Evolutionary conservation across 108 stramenopile genomes (phyloP).

Genomic region (Aurantiochytrium sp.): DNA sequence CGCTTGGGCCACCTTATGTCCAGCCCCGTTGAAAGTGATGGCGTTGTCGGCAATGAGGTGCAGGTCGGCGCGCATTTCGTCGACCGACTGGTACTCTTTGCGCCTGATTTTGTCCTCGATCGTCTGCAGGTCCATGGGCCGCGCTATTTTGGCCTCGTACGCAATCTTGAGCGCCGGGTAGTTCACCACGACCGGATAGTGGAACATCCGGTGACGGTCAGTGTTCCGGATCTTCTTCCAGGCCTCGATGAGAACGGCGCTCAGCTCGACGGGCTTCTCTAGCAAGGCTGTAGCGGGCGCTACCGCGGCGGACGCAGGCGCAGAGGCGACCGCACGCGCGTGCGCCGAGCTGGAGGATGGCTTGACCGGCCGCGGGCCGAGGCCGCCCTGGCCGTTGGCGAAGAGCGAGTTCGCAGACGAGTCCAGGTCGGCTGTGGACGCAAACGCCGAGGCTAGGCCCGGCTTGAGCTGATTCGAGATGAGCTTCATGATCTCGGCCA

Average conservation of each 20-base stretch:
- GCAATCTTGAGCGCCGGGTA: background rate
- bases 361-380: no score
- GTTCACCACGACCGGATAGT: background rate
- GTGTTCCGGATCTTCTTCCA: background rate
- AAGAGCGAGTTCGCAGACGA: background rate
- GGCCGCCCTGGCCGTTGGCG: background rate
- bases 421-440: background rate
- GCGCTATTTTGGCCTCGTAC: background rate
- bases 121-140: slow-evolving; percentile 14
- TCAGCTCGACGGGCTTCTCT: background rate
- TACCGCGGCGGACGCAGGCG: background rate
- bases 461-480: background rate
- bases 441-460: background rate
- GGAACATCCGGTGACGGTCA: background rate
- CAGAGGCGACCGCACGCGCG: background rate
- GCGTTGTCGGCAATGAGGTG: slow-evolving; percentile 25
- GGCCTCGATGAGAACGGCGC: background rate
- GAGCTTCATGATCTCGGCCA: background rate
- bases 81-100: background rate
- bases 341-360: background rate
- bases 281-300: background rate
- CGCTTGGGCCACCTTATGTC: background rate
- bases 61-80: slow-evolving; percentile 18
- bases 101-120: slow-evolving; percentile 16
- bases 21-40: background rate